Conservation (phyloP, 2,329 filamentous ascomycete species). For the Atkinsonella texensis region DNA sequence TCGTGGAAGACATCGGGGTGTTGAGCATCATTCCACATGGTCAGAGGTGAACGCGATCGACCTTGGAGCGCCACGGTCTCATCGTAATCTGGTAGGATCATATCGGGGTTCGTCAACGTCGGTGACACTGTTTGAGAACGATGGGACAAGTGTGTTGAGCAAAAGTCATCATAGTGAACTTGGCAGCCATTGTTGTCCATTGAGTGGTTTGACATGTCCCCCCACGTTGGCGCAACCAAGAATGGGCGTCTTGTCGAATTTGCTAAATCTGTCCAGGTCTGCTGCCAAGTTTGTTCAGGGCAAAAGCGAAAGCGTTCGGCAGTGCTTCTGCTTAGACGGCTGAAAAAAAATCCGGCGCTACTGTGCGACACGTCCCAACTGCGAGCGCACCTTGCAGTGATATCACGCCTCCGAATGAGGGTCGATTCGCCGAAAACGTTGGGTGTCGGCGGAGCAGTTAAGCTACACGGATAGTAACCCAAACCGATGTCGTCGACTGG, state of each 20-base stretch:
- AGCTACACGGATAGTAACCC: not conserved
- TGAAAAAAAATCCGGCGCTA: not conserved
- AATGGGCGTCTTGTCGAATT: not conserved
- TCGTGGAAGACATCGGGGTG: slow-evolving; percentile 28
- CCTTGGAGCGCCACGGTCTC: slow-evolving; percentile 41
- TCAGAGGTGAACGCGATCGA: slow-evolving; percentile 37
- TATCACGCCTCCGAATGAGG: not conserved
- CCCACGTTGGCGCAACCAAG: not conserved
- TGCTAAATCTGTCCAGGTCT: not conserved
- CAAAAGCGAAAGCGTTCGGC: not conserved
- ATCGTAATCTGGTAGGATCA: slow-evolving; percentile 75
- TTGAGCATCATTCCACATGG: slow-evolving; percentile 39
- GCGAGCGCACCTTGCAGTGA: not conserved
- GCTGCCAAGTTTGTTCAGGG: not conserved
- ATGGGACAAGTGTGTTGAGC: slow-evolving; percentile 22
- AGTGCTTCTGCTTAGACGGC: not conserved
- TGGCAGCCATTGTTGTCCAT: slow-evolving; percentile 15
- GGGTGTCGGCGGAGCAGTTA: not conserved
- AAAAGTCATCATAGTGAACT: slow-evolving; percentile 17
- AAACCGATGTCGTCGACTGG: not conserved
- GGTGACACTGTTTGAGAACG: slow-evolving; percentile 56
- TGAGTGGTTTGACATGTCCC: slow-evolving; percentile 20
- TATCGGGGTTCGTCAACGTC: slow-evolving; percentile 84
- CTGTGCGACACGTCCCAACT: not conserved
- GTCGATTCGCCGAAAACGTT: not conserved